phyloP scores from a whole-genome alignment of 2,329 filamentous ascomycete species.

The Xylariaceae sp. region DNA sequence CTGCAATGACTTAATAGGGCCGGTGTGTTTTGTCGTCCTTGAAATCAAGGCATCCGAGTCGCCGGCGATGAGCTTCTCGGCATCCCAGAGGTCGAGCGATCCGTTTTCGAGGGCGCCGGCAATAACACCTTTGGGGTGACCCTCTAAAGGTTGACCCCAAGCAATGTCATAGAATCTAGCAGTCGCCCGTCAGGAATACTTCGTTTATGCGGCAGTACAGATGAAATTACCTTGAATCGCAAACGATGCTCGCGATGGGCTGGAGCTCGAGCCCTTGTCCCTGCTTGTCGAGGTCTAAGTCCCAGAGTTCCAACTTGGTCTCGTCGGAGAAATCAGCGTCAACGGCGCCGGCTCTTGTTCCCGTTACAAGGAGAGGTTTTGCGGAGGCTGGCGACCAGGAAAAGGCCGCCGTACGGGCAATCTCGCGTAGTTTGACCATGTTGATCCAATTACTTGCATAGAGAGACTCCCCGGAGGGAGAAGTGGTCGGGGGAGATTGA shows the following conservation, averaged over 20 bases:
- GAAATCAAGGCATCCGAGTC: conserved; percentile 73
- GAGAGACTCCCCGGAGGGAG: conserved; percentile 28
- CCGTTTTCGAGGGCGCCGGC: conserved; percentile 94
- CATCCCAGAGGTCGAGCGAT: conserved; percentile 89
- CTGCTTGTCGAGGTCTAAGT: conserved; percentile 74
- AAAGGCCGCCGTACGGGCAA: conserved; percentile 93
- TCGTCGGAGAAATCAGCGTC: conserved; percentile 97
- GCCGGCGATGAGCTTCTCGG: conserved; percentile 58
- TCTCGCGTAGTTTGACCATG: conserved; percentile 96
- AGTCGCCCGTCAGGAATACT: conserved; percentile 20
- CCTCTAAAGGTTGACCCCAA: conserved; percentile 78
- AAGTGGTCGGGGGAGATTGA: conserved; percentile 9
- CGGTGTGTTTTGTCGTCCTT: conserved; percentile 82
- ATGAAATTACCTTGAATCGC: conserved; percentile 72
- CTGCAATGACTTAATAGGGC: conserved; percentile 87
- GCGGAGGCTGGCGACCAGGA: conserved; percentile 85
- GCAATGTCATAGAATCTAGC: conserved; percentile 92
- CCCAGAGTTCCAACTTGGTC: conserved; percentile 94
- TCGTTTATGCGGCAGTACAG: background rate
- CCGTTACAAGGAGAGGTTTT: conserved; percentile 81
- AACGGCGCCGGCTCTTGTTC: conserved; percentile 89
- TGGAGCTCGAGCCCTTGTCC: conserved; percentile 77
- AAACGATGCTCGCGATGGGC: conserved; percentile 75
- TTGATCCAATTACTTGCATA: conserved; percentile 28
- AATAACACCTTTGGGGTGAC: conserved; percentile 80